These are phyloP conservation scores for Flaveria sonorensis DNA, from an alignment of 129 eudicot genomes.

Conservation along the genomic window DNA sequence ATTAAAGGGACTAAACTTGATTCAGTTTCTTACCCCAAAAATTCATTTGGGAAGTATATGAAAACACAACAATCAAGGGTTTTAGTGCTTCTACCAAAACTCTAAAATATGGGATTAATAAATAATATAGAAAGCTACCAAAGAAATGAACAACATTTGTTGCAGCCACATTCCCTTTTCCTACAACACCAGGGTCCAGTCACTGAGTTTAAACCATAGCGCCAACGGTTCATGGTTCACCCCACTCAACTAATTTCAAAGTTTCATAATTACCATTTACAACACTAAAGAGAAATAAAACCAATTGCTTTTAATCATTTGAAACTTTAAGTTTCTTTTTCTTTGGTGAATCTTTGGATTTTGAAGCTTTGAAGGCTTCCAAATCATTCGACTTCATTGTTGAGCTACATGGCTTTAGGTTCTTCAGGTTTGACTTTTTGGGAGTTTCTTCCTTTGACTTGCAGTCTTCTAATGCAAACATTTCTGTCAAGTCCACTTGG, in stretches of 20 bases:
- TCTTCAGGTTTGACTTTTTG: slow-evolving; percentile 24
- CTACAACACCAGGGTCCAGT: slow-evolving; percentile 15
- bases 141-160: slow-evolving; percentile 4
- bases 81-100: not conserved
- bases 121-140: not conserved
- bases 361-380: slow-evolving; percentile 36
- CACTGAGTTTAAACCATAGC: not conserved
- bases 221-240: not conserved
- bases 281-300: not conserved
- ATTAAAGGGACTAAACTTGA: not conserved
- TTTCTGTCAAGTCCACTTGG: slow-evolving; percentile 11
- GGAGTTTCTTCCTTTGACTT: slow-evolving; percentile 31
- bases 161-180: slow-evolving; percentile 6
- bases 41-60: not conserved
- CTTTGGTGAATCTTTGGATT: slow-evolving; percentile 45
- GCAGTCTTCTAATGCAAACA: not conserved
- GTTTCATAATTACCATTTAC: slow-evolving; percentile 6
- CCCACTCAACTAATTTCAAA: slow-evolving; percentile 14
- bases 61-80: not conserved
- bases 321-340: slow-evolving; percentile 53
- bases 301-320: slow-evolving; percentile 17
- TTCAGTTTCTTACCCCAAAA: not conserved
- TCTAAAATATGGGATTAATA: not conserved
- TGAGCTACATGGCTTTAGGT: slow-evolving; percentile 29
- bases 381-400: slow-evolving; percentile 26